phyloP scores from a whole-genome alignment of 139 green algal genomes.

The Closterium sp. region DNA sequence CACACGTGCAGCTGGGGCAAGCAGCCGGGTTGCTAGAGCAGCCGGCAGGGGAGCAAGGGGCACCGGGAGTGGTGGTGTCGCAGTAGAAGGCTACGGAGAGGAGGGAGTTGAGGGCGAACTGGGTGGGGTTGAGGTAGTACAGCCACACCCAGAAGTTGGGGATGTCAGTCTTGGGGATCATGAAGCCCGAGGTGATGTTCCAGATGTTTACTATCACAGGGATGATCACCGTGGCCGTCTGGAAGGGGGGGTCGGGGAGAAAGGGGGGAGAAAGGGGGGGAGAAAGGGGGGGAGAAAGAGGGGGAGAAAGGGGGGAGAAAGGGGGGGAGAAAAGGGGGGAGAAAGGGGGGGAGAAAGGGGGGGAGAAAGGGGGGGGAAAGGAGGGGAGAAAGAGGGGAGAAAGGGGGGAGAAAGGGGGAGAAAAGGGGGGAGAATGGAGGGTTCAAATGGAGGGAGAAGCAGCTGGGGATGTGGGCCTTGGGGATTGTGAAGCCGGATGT shows the following conservation, averaged over 20 bases:
- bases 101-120: conserved; percentile 30
- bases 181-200: conserved; percentile 45
- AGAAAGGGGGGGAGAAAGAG: too few relatives aligned
- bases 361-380: too few relatives aligned
- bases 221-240: conserved; percentile 35
- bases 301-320: too few relatives aligned
- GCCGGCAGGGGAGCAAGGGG: not conserved
- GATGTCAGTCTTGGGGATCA: conserved; percentile 44
- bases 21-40: conserved; percentile 1
- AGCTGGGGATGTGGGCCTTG: not conserved
- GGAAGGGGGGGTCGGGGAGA: not conserved
- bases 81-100: conserved; percentile 33
- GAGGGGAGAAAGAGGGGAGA: too few relatives aligned
- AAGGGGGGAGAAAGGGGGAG: not conserved
- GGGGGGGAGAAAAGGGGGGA: too few relatives aligned
- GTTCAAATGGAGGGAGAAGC: not conserved
- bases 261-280: too few relatives aligned
- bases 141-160: conserved; percentile 34
- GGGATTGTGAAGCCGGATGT: not conserved
- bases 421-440: not conserved
- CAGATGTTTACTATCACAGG: conserved; percentile 33
- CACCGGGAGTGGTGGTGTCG: conserved; percentile 8
- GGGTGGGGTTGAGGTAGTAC: conserved; percentile 37
- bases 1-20: conserved; percentile 17
- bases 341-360: too few relatives aligned